Evolutionary conservation across 1,284 basidiomycete genomes (phyloP), one percentile per base, ranked within the genome.

Genomic region (Apiotrichum siamense): DNA sequence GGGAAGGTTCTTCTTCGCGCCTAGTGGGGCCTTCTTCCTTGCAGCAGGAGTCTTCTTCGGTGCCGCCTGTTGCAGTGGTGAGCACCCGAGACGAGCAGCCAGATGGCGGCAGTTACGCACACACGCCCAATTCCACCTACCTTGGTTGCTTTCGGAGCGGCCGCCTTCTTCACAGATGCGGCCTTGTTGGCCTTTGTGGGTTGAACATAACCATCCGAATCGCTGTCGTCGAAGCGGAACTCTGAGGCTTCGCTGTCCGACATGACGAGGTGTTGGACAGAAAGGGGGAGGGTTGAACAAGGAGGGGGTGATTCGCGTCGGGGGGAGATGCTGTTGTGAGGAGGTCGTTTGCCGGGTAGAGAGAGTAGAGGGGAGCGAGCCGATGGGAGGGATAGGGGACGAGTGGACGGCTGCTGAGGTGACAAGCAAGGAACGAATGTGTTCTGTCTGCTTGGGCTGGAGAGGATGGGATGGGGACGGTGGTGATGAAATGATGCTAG

Each of bases 1-100:
- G 58, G 76, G 69, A 17, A 72, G 62, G 48, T 84, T 86, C 78
- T 87, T 87, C 80, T 87, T 88, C 17, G 65, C 54, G 1, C 81
- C 66, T 4, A 71, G 58, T 27, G 74, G 68, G 1, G 70, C 63
- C 48, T 74, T 71, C 63, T 70, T 81, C 1, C 75, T 54, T 0
- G 77, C 62, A 0, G 77, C 59, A n/a, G n/a, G n/a, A 6, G 77
- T 70, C 4, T 80, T 66, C 58, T 82, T 72, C 35, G 77, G 61
- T n/a, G 70, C 64, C 44, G 63, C 29, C 52, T 50, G 60, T 23
- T 12, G 50, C 9, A 12, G 42, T 27, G n/a, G 24, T 47, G 25
- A 43, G 27, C 41, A 43, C 20, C 27, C 29, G 29, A 31, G 29
- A 31, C 33, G 10, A 35, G 21, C 18, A 44, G n/a, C n/a, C n/a